Conservation (phyloP, 139 green algal species). For the Parachlorella kessleri region DNA sequence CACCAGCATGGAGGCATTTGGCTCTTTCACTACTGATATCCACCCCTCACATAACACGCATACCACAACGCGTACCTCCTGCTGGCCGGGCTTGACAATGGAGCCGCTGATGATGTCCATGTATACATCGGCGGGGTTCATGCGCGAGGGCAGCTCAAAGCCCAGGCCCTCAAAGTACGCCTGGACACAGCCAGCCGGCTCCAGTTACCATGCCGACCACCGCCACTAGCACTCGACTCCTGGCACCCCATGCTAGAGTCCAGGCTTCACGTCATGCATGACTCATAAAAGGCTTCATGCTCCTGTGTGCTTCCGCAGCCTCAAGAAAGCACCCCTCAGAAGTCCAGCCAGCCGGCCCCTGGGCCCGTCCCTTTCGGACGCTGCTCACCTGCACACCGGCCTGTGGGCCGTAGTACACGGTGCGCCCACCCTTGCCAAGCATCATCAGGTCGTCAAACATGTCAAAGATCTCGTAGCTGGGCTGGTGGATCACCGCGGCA, state of each 20-base stretch:
- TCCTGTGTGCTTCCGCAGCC: too few species aligned
- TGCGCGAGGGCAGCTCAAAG: constrained; percentile 45
- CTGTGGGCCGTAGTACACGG: constrained; percentile 59
- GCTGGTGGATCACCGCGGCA: constrained; percentile 79
- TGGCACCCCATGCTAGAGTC: too few species aligned
- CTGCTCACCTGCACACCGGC: constrained; percentile 4
- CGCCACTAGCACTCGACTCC: too few species aligned
- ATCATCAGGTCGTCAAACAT: constrained; percentile 85
- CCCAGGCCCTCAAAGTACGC: constrained; percentile 62
- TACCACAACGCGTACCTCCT: constrained; percentile 1
- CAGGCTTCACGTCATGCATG: too few species aligned
- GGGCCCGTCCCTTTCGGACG: too few species aligned
- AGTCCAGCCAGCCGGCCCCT: too few species aligned
- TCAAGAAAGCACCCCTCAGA: too few species aligned
- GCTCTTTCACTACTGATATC: too few species aligned
- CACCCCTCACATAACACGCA: constrained; percentile 23
- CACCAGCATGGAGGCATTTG: too few species aligned
- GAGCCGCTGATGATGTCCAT: constrained; percentile 73
- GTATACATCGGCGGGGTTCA: constrained; percentile 73
- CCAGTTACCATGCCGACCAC: too few species aligned
- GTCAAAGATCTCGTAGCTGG: constrained; percentile 49
- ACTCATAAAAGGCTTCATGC: too few species aligned
- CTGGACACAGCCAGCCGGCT: too few species aligned
- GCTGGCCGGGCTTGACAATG: constrained; percentile 11
- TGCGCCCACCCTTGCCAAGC: constrained; percentile 66